Evolutionary conservation across 768 basidiomycete genomes (phyloP).

Genomic region (Panaeolus papilionaceus): DNA sequence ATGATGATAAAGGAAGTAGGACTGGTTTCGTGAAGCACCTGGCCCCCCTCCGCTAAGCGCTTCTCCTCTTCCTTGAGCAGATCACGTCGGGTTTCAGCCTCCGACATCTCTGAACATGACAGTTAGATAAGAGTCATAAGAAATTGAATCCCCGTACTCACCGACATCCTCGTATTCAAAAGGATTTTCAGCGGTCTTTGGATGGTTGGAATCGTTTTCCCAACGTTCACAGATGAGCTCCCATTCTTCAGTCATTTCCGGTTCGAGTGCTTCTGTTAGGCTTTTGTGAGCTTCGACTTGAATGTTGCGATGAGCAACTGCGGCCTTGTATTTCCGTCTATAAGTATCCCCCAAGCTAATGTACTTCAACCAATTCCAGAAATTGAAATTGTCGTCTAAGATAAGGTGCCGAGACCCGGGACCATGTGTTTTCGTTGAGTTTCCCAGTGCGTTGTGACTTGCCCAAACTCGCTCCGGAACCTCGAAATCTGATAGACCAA

Average conservation of each 20-base stretch:
- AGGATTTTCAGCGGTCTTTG: slow-evolving; percentile 21
- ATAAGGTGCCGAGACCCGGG: slow-evolving; percentile 26
- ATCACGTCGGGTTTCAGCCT: not conserved
- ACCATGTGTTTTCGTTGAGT: slow-evolving; percentile 31
- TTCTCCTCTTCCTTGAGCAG: no score
- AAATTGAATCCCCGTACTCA: no score
- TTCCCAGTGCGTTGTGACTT: slow-evolving; percentile 26
- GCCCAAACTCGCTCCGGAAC: slow-evolving; percentile 39
- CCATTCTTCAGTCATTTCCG: not conserved
- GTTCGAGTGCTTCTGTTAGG: not conserved
- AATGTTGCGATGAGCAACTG: slow-evolving; percentile 21
- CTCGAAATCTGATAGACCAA: slow-evolving; percentile 37
- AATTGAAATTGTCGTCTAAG: slow-evolving; percentile 17
- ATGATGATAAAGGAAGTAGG: no score
- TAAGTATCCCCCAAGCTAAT: slow-evolving; percentile 14
- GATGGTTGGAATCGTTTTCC: slow-evolving; percentile 19
- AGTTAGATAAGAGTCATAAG: no score
- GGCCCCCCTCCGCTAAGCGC: no score
- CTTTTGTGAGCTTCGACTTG: slow-evolving; percentile 20
- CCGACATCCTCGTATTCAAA: not conserved
- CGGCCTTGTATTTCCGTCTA: slow-evolving; percentile 16
- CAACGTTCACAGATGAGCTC: slow-evolving; percentile 11
- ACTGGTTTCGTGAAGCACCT: no score
- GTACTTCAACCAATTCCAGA: slow-evolving; percentile 24
- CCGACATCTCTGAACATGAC: not conserved